Evolutionary conservation across 495 filamentous ascomycete species (phyloP), one percentile per base, ranked within the genome.

Genomic region (Penicillium atrosanguineum): DNA sequence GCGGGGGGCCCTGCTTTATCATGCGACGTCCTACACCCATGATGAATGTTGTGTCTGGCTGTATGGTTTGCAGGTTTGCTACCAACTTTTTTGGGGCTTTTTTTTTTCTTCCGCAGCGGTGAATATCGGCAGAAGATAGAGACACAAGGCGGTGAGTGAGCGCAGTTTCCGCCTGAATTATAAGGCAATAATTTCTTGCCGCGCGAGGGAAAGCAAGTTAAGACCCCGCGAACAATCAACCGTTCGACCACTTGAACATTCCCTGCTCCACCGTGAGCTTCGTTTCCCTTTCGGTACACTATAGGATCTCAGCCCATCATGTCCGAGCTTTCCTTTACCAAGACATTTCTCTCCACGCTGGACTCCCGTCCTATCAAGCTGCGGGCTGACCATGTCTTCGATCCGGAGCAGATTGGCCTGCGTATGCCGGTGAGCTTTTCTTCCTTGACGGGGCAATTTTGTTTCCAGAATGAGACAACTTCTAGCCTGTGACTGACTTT

Each of bases 1-100:
- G 80, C 28, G 95, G 95, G 55, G 88, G 81, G 34, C 90, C 95
- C 78, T 98, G 94, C 74, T 97, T 96, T 68, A 88, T 86, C 87
- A 96, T 93, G 57, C 94, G 91, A 62, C 91, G 89, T 57, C 90
- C 88, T 52, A 82, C 77, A 73, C 92, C 92, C 92, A 96, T 97
- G 68, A 69, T 84, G 67, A 67, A 49, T 52, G 52, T 45, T 53
- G 55, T 59, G 52, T 61, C 55, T 63, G 52, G 49, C 42, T 62
- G 47, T 25, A 28, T 31, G 52, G 43, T 55, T 47, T 54, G 44
- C 47, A 50, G n/a, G 48, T 44, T 50, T 52, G 50, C 44, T 48
- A 34, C 26, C 48, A 50, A 55, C 61, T 64, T 64, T 71, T 68
- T 61, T 64, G 54, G 60, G 53, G 48, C 50, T 59, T 53, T 61